A percentile compares a stretch with the other conserved stretches of the same genome.
These are phyloP conservation scores for Citrus mangshanensis DNA, from an alignment of 345 rosid species.

Conservation along the genomic window DNA sequence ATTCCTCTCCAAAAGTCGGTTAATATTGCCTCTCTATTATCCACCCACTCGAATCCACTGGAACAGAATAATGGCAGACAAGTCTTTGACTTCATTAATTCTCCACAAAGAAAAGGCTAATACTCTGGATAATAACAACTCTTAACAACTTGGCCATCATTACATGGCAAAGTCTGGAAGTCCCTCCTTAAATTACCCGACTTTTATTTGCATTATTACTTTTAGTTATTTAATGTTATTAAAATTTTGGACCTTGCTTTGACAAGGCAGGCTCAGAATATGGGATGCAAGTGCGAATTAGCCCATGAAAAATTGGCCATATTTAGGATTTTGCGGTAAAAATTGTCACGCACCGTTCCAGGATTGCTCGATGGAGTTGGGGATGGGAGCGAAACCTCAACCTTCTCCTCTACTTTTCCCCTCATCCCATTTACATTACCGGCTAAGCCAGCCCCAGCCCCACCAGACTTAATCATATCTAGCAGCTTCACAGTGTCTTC, in stretches of 20 bases:
- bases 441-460: constrained; percentile 36
- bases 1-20: too few relatives aligned
- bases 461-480: constrained; percentile 65
- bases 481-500: constrained; percentile 82
- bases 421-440: constrained; percentile 25
- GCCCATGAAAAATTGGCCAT: constrained; percentile 5
- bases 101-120: background rate
- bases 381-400: constrained; percentile 91
- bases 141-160: background rate
- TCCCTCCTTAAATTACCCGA: background rate
- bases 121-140: background rate
- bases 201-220: background rate
- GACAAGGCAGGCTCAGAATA: constrained; percentile 3
- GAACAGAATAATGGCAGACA: background rate
- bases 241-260: background rate
- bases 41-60: background rate
- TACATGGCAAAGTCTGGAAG: background rate
- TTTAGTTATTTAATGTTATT: background rate
- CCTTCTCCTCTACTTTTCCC: constrained; percentile 54
- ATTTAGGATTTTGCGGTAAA: constrained; percentile 21
- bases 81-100: background rate
- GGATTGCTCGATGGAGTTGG: constrained; percentile 88
- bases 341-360: constrained; percentile 69
- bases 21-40: too few relatives aligned
- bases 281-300: constrained; percentile 5